Evolutionary conservation across 305 asterid genomes (phyloP), one percentile per base, ranked within the genome.

Genomic region (Fraxinus baroniana): DNA sequence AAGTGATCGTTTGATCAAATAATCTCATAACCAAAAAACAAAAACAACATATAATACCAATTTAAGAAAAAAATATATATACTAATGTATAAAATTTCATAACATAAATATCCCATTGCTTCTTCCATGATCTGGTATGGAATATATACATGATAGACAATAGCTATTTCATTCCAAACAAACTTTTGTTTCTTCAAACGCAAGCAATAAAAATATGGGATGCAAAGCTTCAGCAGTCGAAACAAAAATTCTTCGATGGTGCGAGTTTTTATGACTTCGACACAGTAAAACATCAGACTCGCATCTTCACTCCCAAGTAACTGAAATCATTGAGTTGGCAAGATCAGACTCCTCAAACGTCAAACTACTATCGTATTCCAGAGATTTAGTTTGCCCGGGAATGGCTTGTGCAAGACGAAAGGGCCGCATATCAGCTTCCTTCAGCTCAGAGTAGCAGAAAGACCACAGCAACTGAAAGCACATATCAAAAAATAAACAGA

Each of bases 281-380:
- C 18, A 70, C 71, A 66, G 75, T 17, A 28, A 12, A 28, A 33
- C 68, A 24, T 20, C 78, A 46, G 10, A 4, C 24, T 22, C 57
- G 35, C 71, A 24, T 0, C 17, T 13, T 91, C 91, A 91, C 62
- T 89, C 95, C 98, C 98, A 95, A 13, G 95, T 88, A 74, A 95
- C 91, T 0, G 95, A 92, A 82, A 95, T 86, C 94, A 95, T 95
- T 0, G 97, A 88, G 88, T 95, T 95, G 88, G 94, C 95, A 71
- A 95, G 92, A 71, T 97, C 97, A 0, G 97, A 91, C 28, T 90
- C 92, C 86, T 88, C 96, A 30, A 93, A 90, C 44, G 93, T 95
- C 26, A 87, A 82, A 20, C 81, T 75, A 44, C 9, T 83, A 46
- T 88, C 84, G 12, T 76, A 92, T 84, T 95, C 96, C 89, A 95